Conservation (phyloP, 2,329 filamentous ascomycete genomes). For the Pezizomycotina sp. region DNA sequence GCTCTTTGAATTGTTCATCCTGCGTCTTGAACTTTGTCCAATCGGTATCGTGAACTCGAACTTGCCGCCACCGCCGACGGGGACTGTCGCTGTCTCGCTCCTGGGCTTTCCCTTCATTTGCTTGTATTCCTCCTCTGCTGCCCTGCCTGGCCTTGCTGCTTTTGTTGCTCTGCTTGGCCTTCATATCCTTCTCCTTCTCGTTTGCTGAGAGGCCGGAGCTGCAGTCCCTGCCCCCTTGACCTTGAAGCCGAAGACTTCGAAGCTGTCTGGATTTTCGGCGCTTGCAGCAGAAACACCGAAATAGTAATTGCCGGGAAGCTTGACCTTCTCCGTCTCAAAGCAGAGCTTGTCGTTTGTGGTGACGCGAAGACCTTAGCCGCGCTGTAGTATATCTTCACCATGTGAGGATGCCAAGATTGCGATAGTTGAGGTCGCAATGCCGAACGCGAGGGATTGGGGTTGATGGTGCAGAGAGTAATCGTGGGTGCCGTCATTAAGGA, state of each 20-base stretch:
- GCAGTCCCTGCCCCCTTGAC: conserved; percentile 39
- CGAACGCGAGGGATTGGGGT: conserved; percentile 77
- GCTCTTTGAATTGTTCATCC: conserved; percentile 56
- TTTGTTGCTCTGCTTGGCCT: conserved; percentile 21
- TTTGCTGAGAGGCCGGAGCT: conserved; percentile 13
- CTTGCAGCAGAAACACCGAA: conserved; percentile 80
- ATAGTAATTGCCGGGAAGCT: conserved; percentile 61
- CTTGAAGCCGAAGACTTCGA: conserved; percentile 78
- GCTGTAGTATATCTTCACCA: conserved; percentile 55
- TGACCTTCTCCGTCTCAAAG: conserved; percentile 65
- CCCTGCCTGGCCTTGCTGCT: conserved; percentile 28
- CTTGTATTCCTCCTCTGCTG: conserved; percentile 24
- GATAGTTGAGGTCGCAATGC: conserved; percentile 83
- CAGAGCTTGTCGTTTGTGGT: conserved; percentile 64
- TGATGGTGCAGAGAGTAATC: conserved; percentile 62
- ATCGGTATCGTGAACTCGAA: conserved; percentile 33
- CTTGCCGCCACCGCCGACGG: conserved; percentile 30
- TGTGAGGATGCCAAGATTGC: conserved; percentile 77
- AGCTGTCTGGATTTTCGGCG: conserved; percentile 81
- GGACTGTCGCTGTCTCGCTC: conserved; percentile 30
- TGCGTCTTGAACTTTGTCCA: conserved; percentile 31
- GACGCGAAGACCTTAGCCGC: conserved; percentile 51
- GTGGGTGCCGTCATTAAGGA: conserved; percentile 75
- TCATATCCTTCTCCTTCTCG: conserved; percentile 11
- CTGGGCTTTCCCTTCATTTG: conserved; percentile 24